Base-by-base conservation (phyloP, 148 eudicot genomes). In the Dysphania ambrosioides region DNA sequence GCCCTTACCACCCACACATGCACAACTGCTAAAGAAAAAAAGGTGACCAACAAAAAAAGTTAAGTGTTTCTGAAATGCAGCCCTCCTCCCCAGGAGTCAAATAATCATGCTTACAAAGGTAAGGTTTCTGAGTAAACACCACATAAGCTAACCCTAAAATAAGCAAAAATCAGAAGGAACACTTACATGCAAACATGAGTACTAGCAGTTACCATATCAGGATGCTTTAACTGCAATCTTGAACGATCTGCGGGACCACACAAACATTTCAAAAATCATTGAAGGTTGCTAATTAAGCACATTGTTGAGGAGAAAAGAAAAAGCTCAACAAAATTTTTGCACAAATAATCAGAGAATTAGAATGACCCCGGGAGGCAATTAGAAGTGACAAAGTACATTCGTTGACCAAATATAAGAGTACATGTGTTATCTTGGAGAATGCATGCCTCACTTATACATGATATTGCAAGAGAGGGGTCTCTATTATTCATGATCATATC, bases 141-240 rank as follows among this genome's bases (percentile, higher is more conserved):
- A 66, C 40, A 68, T 2, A 32, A 23, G 30, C 36, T 49, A 73
- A 35, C 55, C 38, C 72, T 30, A 75, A 32, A 35, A n/a, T 3
- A 24, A 35, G 61, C 66, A 62, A 57, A 38, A 21, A 55, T 36
- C 32, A 38, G 12, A 55, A 72, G 19, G 1, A 16, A 44, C 51
- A 68, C 97, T 77, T 77, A 94, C 98, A 71, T 81, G 92, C 98
- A 94, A 55, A 87, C 72, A 77, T 80, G 84, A 12, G 98, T 87
- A 41, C 70, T 79, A 68, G 89, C 64, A 82, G 86, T 86, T 62
- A 94, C 84, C 86, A 78, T 83, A 67, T 90, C 97, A 65, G 85
- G 77, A 81, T 94, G 97, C 70, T 80, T 82, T 80, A 94, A 72
- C 5, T 85, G 85, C 91, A 94, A 72, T 78, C 88, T 86, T 40